Base-by-base conservation (phyloP, 805 yeast genomes). In the Candida tallmaniae region DNA sequence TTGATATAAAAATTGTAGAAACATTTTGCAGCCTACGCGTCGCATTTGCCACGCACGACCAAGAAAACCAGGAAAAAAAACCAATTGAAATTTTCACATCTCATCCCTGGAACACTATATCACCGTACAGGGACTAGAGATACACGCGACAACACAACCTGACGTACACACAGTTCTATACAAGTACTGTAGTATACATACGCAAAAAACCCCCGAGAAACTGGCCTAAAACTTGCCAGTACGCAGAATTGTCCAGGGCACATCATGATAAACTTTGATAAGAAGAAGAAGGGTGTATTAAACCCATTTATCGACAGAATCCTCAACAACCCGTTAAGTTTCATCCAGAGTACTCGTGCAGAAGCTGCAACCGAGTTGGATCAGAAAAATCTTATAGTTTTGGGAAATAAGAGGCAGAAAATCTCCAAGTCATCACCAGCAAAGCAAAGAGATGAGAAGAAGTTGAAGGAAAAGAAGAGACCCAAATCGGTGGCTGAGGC, bases 401-500 rank as follows among this genome's bases (percentile, higher is more conserved):
- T 48, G 32, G 29, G 35, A 5, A 29, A 31, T 23, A 27, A 31
- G 25, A 39, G 34, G 26, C 37, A 42, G 23, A 34, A 34, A 28
- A 10, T 23, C 10, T 31, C n/a, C 24, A 26, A 6, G 15, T 10
- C 8, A 11, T 29, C 24, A 20, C 6, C 13, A 44, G 46, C 46
- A 34, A 31, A 16, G 32, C 21, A 6, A 23, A 29, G 11, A 6
- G 30, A 27, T 30, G 14, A 9, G 31, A 31, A 12, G 19, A 25
- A 26, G 28, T 16, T 26, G 27, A 31, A 9, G 24, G 29, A 38
- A 40, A 41, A 47, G 39, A 40, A 22, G 25, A 57, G 62, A 45
- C 74, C 76, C 10, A 63, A 50, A 37, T 69, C 76, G 13, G 62
- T 73, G 71, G 78, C 78, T 7, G 79, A 73, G 50, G 80, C 80